phyloP scores from a whole-genome alignment of 129 eudicot species.

The Helianthus tuberosus region DNA sequence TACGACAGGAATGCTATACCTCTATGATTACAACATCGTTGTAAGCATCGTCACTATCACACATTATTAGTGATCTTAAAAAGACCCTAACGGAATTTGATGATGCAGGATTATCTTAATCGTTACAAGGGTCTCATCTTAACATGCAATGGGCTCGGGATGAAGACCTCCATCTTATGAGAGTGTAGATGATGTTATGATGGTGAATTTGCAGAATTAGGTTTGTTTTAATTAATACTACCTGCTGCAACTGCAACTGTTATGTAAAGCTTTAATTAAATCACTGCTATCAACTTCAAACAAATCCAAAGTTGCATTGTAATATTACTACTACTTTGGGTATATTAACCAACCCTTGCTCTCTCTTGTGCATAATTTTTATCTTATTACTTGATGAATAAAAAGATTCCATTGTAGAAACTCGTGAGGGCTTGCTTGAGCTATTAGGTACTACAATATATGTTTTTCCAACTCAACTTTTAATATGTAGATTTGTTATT shows the following conservation, averaged over 20 bases:
- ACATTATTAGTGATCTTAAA: not conserved
- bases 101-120: conserved; percentile 77
- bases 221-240: not conserved
- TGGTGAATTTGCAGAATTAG: conserved; percentile 30
- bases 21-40: conserved; percentile 62
- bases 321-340: not conserved
- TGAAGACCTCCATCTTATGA: conserved; percentile 79
- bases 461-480: too few relatives aligned
- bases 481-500: too few relatives aligned
- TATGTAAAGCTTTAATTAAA: conserved; percentile 31
- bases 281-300: conserved; percentile 21
- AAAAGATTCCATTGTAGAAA: too few relatives aligned
- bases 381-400: too few relatives aligned
- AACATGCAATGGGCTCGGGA: conserved; percentile 91
- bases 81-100: not conserved
- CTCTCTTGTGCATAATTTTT: too few relatives aligned
- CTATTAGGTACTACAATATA: too few relatives aligned
- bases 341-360: too few relatives aligned
- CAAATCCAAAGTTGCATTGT: not conserved
- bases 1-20: conserved; percentile 71
- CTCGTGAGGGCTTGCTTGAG: too few relatives aligned
- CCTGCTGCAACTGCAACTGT: conserved; percentile 22
- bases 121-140: conserved; percentile 90
- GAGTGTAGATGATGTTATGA: conserved; percentile 18
- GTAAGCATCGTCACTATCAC: conserved; percentile 48